phyloP scores from a whole-genome alignment of 2,329 filamentous ascomycete genomes.

The Mollisia scopiformis region DNA sequence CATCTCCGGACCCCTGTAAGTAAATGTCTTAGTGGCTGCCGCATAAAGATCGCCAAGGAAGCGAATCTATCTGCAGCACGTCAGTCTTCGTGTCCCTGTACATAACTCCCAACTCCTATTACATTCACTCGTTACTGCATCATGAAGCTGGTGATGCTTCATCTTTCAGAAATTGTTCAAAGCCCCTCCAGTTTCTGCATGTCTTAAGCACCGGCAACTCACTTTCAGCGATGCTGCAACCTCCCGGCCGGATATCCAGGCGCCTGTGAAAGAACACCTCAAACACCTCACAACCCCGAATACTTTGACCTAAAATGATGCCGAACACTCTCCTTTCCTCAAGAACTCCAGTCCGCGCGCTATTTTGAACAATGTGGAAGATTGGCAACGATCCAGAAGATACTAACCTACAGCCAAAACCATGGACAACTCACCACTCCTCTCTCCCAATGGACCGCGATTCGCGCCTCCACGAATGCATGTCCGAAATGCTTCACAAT shows the following conservation, averaged over 20 bases:
- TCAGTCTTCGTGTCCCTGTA: constrained; percentile 5
- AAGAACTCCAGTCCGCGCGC: constrained; percentile 13
- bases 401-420: constrained; percentile 26
- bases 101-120: constrained; percentile 2
- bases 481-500: constrained; percentile 23
- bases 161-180: neutral
- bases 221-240: constrained; percentile 6
- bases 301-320: constrained; percentile 24
- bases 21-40: neutral
- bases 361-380: constrained; percentile 24
- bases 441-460: constrained; percentile 25
- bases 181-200: neutral
- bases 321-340: constrained; percentile 7
- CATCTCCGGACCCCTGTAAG: neutral
- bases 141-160: constrained; percentile 7
- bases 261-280: constrained; percentile 19
- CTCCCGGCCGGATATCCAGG: constrained; percentile 5
- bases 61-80: constrained; percentile 20
- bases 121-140: neutral
- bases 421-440: constrained; percentile 28
- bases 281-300: constrained; percentile 14
- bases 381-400: constrained; percentile 7
- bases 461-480: constrained; percentile 26
- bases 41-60: constrained; percentile 18
- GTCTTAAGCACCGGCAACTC: neutral